Evolutionary conservation across 2,329 filamentous ascomycete genomes (phyloP), one percentile per base, ranked within the genome.

Genomic region (Paramyrothecium sp.): DNA sequence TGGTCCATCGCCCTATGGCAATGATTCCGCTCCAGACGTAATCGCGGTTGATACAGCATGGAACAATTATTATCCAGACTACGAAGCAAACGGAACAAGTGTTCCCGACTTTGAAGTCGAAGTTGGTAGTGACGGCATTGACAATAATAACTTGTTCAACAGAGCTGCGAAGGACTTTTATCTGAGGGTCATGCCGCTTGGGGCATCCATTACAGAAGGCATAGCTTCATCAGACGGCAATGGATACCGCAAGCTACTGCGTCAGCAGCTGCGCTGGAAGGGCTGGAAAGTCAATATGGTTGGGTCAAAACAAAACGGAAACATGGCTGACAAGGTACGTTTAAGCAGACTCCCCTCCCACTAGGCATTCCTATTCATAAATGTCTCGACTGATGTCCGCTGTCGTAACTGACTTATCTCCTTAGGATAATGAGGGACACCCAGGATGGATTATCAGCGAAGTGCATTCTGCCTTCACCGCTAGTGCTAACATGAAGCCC

Each of bases 261-360:
- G 69, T 33, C 57, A 62, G 17, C 59, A 66, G 46, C 65, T 75
- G 23, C 47, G 57, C 3, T 59, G 53, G 16, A 60, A 63, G 8
- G 71, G 70, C 23, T 70, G 59, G 67, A 64, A 41, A 60, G 68
- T 62, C 56, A 70, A 71, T 67, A 75, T 75, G 68, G 74, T 77
- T 16, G 75, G 75, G 23, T 41, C 26, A 20, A 69, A 62, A n/a
- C 63, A 65, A 21, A 56, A 67, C 20, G 57, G 63, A 19, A 48
- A 10, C 44, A 48, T 48, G 44, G 20, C 16, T 54, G 74, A 73
- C 53, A 66, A 56, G 53, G 75, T 77, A 71, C 22, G 17, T 30
- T 10, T 64, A 44, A 60, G 65, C 50, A 63, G 64, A 2, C 56
- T 60, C 17, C 55, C 58, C 8, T 62, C 60, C 12, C 33, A 16